Evolutionary conservation across 2,329 filamentous ascomycete species (phyloP).

Genomic region (Cladosporium oxysporum): DNA sequence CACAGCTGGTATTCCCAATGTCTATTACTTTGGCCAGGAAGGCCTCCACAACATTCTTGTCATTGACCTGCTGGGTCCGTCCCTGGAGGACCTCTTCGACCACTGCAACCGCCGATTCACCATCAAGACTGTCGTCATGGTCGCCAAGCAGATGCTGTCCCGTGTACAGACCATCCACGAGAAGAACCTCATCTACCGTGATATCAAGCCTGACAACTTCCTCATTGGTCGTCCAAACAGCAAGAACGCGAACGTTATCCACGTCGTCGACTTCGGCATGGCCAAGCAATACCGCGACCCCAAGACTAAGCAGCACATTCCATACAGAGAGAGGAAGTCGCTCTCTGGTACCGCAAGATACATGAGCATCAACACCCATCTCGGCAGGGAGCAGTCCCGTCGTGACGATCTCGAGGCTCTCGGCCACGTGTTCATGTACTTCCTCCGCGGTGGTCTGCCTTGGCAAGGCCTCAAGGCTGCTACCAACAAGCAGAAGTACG

Average conservation of each 20-base stretch:
- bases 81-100: constrained; percentile 94
- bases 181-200: constrained; percentile 98
- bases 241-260: constrained; percentile 96
- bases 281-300: constrained; percentile 98
- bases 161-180: constrained; percentile 94
- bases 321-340: constrained; percentile 91
- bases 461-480: constrained; percentile 70
- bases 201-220: constrained; percentile 99
- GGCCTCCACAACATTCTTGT: constrained; percentile 98
- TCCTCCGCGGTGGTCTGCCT: constrained; percentile 64
- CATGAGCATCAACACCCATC: constrained; percentile 99
- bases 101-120: constrained; percentile 94
- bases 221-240: constrained; percentile 89
- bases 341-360: constrained; percentile 94
- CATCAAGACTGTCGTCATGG: constrained; percentile 98
- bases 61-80: constrained; percentile 92
- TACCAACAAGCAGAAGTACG: constrained; percentile 93
- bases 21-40: constrained; percentile 99
- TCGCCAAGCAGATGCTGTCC: constrained; percentile 98
- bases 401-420: constrained; percentile 91
- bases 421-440: constrained; percentile 71
- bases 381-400: constrained; percentile 93
- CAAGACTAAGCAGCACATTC: constrained; percentile 98
- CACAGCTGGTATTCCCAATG: constrained; percentile 94
- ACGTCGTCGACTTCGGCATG: constrained; percentile 99